phyloP scores from a whole-genome alignment of 106 monocot species.

The Allium fistulosum region DNA sequence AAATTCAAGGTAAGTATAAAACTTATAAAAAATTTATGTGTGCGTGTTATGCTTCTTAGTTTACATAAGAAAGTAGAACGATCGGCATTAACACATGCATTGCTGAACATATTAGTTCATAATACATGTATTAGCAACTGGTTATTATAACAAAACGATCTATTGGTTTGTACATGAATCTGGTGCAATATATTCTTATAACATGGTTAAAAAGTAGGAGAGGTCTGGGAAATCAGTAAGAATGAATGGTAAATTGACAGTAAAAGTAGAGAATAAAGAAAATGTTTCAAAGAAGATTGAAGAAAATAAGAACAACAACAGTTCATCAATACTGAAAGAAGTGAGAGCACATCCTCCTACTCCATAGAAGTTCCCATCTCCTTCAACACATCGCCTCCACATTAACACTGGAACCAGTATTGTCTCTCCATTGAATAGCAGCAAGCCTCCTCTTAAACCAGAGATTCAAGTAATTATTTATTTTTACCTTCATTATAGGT shows the following conservation, averaged over 20 bases:
- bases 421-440: slow-evolving; percentile 43
- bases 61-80: too few relatives aligned
- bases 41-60: too few relatives aligned
- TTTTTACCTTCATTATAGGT: neutral
- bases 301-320: slow-evolving; percentile 14
- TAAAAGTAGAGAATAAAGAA: neutral
- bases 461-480: neutral
- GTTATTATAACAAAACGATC: too few relatives aligned
- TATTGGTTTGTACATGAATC: too few relatives aligned
- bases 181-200: too few relatives aligned
- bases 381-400: slow-evolving; percentile 27
- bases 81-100: too few relatives aligned
- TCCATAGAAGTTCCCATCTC: slow-evolving; percentile 76
- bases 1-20: slow-evolving; percentile 10
- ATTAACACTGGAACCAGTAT: slow-evolving; percentile 12
- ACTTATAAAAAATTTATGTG: neutral
- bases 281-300: neutral
- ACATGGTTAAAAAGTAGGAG: too few relatives aligned
- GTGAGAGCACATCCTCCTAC: slow-evolving; percentile 78
- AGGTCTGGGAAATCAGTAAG: neutral
- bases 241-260: slow-evolving; percentile 10
- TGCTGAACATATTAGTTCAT: too few relatives aligned
- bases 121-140: too few relatives aligned
- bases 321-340: slow-evolving; percentile 25
- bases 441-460: slow-evolving; percentile 14